A percentile compares a stretch with the other conserved stretches of the same genome.
Conservation (phyloP, 371 early-diverging fungal species). For the Mucor lusitanicus region DNA sequence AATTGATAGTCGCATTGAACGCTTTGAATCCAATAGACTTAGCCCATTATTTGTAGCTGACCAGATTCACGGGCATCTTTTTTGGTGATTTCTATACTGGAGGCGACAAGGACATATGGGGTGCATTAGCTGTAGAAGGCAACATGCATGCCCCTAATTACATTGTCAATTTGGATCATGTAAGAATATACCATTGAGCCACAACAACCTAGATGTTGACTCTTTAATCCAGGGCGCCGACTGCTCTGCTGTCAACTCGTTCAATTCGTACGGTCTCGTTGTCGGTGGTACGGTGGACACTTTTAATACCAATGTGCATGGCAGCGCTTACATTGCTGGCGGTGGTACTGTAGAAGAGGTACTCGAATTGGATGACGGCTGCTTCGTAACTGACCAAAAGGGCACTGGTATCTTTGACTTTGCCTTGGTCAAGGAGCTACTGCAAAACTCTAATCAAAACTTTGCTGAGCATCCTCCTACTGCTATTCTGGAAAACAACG, state of each 20-base stretch:
- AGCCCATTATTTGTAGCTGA: conserved; percentile 4
- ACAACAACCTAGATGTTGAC: background rate
- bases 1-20: background rate
- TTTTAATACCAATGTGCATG: conserved; percentile 2
- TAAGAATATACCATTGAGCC: background rate
- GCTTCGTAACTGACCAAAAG: background rate
- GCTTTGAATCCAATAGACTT: background rate
- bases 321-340: background rate
- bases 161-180: conserved; percentile 18
- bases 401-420: conserved; percentile 6
- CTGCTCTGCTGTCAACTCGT: background rate
- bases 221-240: background rate
- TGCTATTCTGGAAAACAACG: background rate
- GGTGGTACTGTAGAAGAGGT: background rate
- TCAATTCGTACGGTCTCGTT: conserved; percentile 6
- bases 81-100: conserved; percentile 21
- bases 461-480: background rate
- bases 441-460: background rate
- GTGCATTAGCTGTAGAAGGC: conserved; percentile 27
- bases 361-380: background rate
- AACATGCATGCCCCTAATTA: conserved; percentile 13
- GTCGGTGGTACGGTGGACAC: conserved; percentile 1
- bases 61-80: conserved; percentile 26
- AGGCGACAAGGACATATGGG: conserved; percentile 21
- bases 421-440: background rate